Evolutionary conservation across 2,329 filamentous ascomycete species (phyloP).

Genomic region (Colletotrichum lindemuthianum): DNA sequence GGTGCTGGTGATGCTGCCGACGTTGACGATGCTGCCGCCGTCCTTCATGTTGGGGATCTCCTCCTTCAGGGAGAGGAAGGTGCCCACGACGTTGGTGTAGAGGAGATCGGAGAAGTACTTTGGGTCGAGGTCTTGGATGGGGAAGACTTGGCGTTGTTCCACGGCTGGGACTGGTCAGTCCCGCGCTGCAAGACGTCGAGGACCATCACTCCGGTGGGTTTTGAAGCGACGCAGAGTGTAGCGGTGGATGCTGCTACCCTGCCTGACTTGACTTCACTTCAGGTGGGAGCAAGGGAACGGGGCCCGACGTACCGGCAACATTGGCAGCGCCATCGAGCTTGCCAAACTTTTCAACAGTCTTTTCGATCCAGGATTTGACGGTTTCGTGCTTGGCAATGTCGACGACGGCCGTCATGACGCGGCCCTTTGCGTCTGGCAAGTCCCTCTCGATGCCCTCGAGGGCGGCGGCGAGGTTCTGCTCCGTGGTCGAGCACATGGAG

Average conservation of each 20-base stretch:
- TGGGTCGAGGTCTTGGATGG: slow-evolving; percentile 37
- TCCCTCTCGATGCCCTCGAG: slow-evolving; percentile 39
- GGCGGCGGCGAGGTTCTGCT: slow-evolving; percentile 41
- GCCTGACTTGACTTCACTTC: no score
- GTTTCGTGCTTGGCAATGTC: slow-evolving; percentile 45
- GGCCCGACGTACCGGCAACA: slow-evolving; percentile 44
- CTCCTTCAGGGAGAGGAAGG: slow-evolving; percentile 42
- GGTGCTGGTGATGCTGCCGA: slow-evolving; percentile 55
- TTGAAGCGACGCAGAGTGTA: no score
- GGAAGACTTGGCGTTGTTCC: slow-evolving; percentile 42
- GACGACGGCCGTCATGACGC: slow-evolving; percentile 40
- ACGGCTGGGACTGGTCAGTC: slow-evolving; percentile 3
- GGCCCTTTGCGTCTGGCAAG: slow-evolving; percentile 39
- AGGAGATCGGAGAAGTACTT: slow-evolving; percentile 40
- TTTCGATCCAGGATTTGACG: slow-evolving; percentile 47
- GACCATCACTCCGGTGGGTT: no score
- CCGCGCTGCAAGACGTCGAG: slow-evolving; percentile 33
- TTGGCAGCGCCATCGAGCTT: slow-evolving; percentile 49
- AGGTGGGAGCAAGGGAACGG: no score
- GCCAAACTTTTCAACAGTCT: slow-evolving; percentile 46
- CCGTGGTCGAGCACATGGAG: slow-evolving; percentile 43
- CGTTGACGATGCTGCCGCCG: slow-evolving; percentile 59
- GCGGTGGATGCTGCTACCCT: no score
- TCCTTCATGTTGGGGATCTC: slow-evolving; percentile 49
- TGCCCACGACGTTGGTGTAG: slow-evolving; percentile 40